These are phyloP conservation scores for Plasmodium gaboni DNA, from an alignment of 169 alveolate species.

Conservation along the genomic window DNA sequence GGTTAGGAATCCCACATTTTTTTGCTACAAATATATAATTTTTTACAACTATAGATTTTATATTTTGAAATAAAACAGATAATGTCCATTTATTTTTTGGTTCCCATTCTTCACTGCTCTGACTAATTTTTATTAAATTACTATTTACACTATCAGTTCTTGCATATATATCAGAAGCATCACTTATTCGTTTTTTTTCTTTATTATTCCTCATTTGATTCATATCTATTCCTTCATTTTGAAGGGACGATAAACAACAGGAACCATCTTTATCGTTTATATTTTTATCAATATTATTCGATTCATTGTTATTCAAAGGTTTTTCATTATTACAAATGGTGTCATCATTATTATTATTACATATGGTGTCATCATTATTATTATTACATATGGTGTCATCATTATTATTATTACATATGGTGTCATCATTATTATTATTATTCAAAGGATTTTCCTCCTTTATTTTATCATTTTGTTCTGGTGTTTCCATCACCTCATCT, in stretches of 20 bases:
- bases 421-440: not conserved
- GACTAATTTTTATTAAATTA: slow-evolving; percentile 53
- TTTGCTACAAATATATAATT: slow-evolving; percentile 73
- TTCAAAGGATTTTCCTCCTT: too few relatives aligned
- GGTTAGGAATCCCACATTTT: slow-evolving; percentile 68
- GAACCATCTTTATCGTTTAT: not conserved
- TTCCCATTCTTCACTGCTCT: slow-evolving; percentile 65
- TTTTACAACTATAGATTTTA: slow-evolving; percentile 57
- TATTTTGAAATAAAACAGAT: slow-evolving; percentile 48
- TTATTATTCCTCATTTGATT: not conserved
- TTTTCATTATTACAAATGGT: not conserved
- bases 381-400: not conserved
- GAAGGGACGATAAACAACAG: not conserved
- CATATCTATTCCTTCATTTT: not conserved
- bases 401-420: not conserved
- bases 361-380: not conserved
- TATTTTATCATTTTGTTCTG: too few relatives aligned
- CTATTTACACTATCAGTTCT: slow-evolving; percentile 41
- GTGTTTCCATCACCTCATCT: too few relatives aligned
- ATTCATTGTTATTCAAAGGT: not conserved
- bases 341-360: not conserved
- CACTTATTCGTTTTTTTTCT: slow-evolving; percentile 5
- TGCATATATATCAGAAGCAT: not conserved
- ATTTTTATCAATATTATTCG: not conserved
- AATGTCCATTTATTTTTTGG: slow-evolving; percentile 63